Conservation (phyloP, 169 alveolate species). For the Plasmodium relictum region DNA sequence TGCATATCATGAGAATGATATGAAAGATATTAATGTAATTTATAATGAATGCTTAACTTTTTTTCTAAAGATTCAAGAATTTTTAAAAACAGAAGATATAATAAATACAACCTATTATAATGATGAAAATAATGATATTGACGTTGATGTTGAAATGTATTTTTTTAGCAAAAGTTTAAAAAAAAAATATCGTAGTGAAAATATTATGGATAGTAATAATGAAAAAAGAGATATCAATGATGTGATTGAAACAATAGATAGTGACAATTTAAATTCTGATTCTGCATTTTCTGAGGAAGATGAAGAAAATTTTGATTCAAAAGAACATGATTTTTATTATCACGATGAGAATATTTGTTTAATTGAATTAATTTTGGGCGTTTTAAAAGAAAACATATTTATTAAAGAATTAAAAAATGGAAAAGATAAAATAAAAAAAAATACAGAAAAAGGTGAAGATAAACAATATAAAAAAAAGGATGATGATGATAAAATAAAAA, state of each 20-base stretch:
- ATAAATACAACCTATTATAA: conserved; percentile 15
- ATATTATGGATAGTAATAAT: not conserved
- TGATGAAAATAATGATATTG: conserved; percentile 31
- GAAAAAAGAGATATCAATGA: conserved; percentile 1
- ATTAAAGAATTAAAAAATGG: not conserved
- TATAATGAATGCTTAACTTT: conserved; percentile 43
- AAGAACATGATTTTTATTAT: conserved; percentile 8
- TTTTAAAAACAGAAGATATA: conserved; percentile 35
- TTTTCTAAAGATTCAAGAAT: conserved; percentile 25
- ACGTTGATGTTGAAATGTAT: conserved; percentile 74
- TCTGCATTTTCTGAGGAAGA: not conserved
- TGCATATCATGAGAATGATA: not conserved
- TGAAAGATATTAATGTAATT: conserved; percentile 23
- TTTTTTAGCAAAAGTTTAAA: conserved; percentile 61
- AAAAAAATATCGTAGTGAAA: conserved; percentile 27
- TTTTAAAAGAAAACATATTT: conserved; percentile 32
- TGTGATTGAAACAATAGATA: not conserved
- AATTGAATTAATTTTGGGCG: conserved; percentile 9
- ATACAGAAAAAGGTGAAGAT: conserved; percentile 2
- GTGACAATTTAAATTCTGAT: conserved; percentile 5
- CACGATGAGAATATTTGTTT: conserved; percentile 12
- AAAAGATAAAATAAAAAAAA: not conserved
- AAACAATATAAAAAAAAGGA: not conserved
- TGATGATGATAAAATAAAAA: not conserved
- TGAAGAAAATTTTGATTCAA: not conserved